phyloP scores from a whole-genome alignment of 768 basidiomycete species.

The Macrocybe gigantea region DNA sequence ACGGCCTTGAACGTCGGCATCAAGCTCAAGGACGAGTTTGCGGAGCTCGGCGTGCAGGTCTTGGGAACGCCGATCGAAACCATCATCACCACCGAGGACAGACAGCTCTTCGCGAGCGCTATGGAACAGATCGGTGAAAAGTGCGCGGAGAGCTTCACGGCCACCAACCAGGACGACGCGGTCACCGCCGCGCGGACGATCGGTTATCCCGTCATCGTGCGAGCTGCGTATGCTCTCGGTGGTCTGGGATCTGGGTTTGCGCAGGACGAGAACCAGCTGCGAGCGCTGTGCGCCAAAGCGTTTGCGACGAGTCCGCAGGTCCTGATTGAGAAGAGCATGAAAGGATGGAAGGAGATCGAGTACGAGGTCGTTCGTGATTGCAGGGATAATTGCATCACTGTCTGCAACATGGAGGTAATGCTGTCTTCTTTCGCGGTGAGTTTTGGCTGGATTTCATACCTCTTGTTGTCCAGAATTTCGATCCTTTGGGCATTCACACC shows the following conservation, averaged over 20 bases:
- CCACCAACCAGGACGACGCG: conserved; percentile 84
- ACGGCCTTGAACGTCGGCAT: conserved; percentile 96
- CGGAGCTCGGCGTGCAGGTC: conserved; percentile 81
- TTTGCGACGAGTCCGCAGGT: conserved; percentile 98
- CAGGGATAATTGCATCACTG: conserved; percentile 97
- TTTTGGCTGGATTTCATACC: background rate
- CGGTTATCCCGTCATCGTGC: conserved; percentile 93
- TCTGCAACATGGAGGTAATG: conserved; percentile 99
- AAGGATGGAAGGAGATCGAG: conserved; percentile 99
- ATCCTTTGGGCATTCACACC: conserved; percentile 96
- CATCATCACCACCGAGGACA: conserved; percentile 95
- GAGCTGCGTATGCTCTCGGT: conserved; percentile 94
- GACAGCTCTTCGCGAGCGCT: conserved; percentile 87
- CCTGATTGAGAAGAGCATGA: conserved; percentile 99
- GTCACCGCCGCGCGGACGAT: conserved; percentile 76
- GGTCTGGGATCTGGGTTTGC: conserved; percentile 96
- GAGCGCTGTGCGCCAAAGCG: conserved; percentile 85
- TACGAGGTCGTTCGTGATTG: conserved; percentile 99
- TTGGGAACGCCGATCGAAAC: conserved; percentile 97
- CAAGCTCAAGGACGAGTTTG: conserved; percentile 97
- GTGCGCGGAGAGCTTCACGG: conserved; percentile 86
- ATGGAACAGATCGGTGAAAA: conserved; percentile 97
- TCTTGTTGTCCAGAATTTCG: conserved; percentile 73
- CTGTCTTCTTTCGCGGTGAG: conserved; percentile 1
- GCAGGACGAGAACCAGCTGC: conserved; percentile 86